Evolutionary conservation across 306 rosid genomes (phyloP).

Genomic region (Lablab purpureus): DNA sequence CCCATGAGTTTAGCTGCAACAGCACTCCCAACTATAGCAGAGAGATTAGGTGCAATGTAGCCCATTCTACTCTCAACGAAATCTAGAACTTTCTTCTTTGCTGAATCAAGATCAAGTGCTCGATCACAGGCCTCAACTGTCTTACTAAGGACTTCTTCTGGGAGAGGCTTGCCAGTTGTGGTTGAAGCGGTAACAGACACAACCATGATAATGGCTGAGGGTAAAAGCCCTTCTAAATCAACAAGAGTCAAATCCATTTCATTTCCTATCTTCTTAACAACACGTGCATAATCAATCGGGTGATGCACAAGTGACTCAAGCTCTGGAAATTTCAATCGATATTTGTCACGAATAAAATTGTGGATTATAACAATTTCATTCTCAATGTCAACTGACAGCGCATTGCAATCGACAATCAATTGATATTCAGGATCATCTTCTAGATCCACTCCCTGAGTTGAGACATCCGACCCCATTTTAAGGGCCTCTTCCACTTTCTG

Average conservation of each 20-base stretch:
- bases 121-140: constrained; percentile 92
- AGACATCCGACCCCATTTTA: constrained; percentile 65
- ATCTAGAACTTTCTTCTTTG: constrained; percentile 91
- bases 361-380: constrained; percentile 91
- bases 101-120: constrained; percentile 88
- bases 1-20: constrained; percentile 99
- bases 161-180: constrained; percentile 98
- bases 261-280: constrained; percentile 95
- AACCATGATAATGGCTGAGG: constrained; percentile 94
- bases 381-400: constrained; percentile 92
- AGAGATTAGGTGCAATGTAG: constrained; percentile 92
- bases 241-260: constrained; percentile 94
- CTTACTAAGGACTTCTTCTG: constrained; percentile 80
- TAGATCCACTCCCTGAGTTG: constrained; percentile 67
- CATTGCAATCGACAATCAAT: constrained; percentile 91
- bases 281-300: constrained; percentile 96
- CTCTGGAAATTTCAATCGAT: constrained; percentile 93
- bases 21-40: constrained; percentile 92
- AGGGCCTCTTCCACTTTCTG: constrained; percentile 97
- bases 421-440: constrained; percentile 98
- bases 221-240: constrained; percentile 93
- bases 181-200: constrained; percentile 98
- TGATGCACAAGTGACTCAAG: constrained; percentile 95
- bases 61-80: constrained; percentile 99
- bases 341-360: constrained; percentile 93